Base-by-base conservation (phyloP, 495 filamentous ascomycete species). In the Aspergillus asperescens region DNA sequence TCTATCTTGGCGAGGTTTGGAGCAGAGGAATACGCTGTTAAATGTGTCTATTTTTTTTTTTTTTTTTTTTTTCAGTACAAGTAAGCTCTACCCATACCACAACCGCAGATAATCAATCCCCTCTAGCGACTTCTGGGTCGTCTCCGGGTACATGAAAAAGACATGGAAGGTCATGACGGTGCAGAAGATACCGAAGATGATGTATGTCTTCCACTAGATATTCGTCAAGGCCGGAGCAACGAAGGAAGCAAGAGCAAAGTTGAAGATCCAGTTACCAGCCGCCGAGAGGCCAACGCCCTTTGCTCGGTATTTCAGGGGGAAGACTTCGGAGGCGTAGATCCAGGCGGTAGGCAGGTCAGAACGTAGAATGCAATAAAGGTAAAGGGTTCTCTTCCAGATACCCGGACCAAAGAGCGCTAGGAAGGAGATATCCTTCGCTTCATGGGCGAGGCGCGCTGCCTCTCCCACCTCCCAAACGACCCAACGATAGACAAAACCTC, bases 321-420 rank as follows among this genome's bases (percentile, higher is more conserved):
- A 89, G 3, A 89, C 81, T 69, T 90, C 86, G 16, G 86, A 78
- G 0, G 84, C 81, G 66, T 90, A 89, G 51, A 89, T 77, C 86
- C 86, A 89, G 53, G 75, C 85, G 1, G 83, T 75, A 2, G 83
- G 85, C 70, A 73, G 9, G 88, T 90, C 12, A 88, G 73, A 1
- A 86, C 86, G 60, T 87, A 92, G 1, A 85, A 77, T 2, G 84
- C 85, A 42, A 89, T 82, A 53, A 92, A 88, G 7, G 91, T 79
- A 84, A 43, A 89, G 59, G 12, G 86, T 88, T 3, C 86, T 77
- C 54, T 79, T 77, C 85, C 85, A 88, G 75, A 89, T 85, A 52
- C 80, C 75, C 27, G 84, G 84, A 9, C 68, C 68, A 37, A 73
- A 73, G n/a, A 73, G 65, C 34, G 67, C 84, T 43, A 70, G 78